phyloP scores from a whole-genome alignment of 129 eudicot species.

The Calendula officinalis region DNA sequence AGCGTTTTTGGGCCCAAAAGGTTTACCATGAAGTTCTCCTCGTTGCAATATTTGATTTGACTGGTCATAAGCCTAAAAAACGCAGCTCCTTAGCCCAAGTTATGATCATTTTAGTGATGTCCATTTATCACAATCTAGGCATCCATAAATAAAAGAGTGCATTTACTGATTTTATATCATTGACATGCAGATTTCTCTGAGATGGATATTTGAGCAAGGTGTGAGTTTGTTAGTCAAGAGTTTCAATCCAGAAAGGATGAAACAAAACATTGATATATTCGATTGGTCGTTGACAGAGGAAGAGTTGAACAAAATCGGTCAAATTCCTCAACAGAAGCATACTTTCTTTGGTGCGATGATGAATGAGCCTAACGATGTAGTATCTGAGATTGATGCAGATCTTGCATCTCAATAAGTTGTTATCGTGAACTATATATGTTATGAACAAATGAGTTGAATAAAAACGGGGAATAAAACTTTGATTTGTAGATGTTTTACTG shows the following conservation, averaged over 20 bases:
- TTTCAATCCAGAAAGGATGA: conserved; percentile 45
- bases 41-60: no score
- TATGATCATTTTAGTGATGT: no score
- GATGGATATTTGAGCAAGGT: conserved; percentile 61
- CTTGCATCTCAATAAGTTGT: conserved; percentile 23
- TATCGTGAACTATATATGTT: neutral
- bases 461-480: no score
- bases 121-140: no score
- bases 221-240: conserved; percentile 46
- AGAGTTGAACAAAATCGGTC: conserved; percentile 35
- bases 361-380: conserved; percentile 29
- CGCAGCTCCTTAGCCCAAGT: no score
- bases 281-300: conserved; percentile 41
- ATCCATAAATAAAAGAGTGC: no score
- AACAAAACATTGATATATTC: conserved; percentile 43
- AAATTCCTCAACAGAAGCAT: conserved; percentile 43
- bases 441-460: no score
- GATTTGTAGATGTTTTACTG: no score
- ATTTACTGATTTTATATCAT: neutral
- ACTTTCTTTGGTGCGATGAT: conserved; percentile 1
- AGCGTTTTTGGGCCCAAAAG: no score
- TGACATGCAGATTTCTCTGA: conserved; percentile 36
- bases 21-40: no score
- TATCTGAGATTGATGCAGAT: conserved; percentile 48
- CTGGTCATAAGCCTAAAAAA: no score